These are phyloP conservation scores for Pseudocohnilembus persalinus DNA, from an alignment of 169 alveolate genomes.

Conservation along the genomic window DNA sequence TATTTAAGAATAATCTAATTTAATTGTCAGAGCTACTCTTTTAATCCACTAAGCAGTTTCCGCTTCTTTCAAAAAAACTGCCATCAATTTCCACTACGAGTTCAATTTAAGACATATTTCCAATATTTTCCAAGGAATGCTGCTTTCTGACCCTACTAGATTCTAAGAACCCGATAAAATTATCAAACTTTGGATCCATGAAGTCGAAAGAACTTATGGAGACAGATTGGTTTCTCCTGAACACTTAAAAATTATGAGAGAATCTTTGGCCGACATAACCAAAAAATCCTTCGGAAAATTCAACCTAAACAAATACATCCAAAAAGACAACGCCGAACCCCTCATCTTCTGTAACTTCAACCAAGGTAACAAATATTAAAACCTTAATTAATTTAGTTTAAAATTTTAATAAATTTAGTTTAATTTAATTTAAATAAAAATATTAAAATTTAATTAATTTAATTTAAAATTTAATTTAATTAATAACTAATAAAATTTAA, in stretches of 20 bases:
- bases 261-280: slow-evolving; percentile 87
- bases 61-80: slow-evolving; percentile 94
- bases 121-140: slow-evolving; percentile 93
- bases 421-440: too few relatives aligned
- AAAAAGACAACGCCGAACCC: slow-evolving; percentile 89
- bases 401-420: too few relatives aligned
- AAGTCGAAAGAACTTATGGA: slow-evolving; percentile 94
- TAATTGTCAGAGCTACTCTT: slow-evolving; percentile 91
- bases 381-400: too few relatives aligned
- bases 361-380: slow-evolving; percentile 77
- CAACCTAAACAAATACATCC: slow-evolving; percentile 87
- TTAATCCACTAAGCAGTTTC: slow-evolving; percentile 88
- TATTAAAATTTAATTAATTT: too few relatives aligned
- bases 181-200: slow-evolving; percentile 94
- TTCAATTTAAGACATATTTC: slow-evolving; percentile 94
- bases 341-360: slow-evolving; percentile 89
- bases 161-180: slow-evolving; percentile 92
- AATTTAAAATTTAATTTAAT: too few relatives aligned
- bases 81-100: slow-evolving; percentile 96
- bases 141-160: slow-evolving; percentile 88
- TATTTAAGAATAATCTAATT: slow-evolving; percentile 88
- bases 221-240: slow-evolving; percentile 90
- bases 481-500: too few relatives aligned
- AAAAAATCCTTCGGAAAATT: slow-evolving; percentile 89
- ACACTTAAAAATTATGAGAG: slow-evolving; percentile 87